Conservation (phyloP, 75 land plant species). For the Sequoiadendron giganteum region DNA sequence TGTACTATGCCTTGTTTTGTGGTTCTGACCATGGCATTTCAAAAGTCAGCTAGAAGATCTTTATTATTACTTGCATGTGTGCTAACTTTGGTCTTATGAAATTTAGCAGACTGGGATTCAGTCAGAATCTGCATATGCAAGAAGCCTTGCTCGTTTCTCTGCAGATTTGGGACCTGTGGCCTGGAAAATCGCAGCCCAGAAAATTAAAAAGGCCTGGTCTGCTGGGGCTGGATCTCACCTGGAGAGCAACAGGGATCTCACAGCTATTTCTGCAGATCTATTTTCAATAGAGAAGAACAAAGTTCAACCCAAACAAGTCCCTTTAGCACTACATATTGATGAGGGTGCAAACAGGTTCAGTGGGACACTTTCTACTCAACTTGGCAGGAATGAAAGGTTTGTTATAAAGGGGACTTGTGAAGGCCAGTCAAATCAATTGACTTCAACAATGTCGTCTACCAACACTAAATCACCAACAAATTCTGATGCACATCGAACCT, state of each 20-base stretch:
- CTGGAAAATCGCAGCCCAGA: conserved; percentile 68
- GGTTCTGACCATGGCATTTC: neutral
- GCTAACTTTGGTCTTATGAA: neutral
- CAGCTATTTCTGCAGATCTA: conserved; percentile 43
- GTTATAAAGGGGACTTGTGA: neutral
- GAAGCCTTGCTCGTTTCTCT: conserved; percentile 77
- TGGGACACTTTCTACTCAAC: neutral
- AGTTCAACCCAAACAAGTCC: neutral
- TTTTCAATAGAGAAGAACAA: conserved; percentile 17
- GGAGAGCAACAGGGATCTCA: conserved; percentile 61
- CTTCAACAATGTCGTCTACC: neutral
- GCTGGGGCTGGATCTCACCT: conserved; percentile 59
- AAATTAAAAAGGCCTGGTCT: conserved; percentile 64
- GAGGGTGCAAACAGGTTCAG: neutral
- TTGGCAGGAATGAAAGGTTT: conserved; percentile 8
- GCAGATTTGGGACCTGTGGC: conserved; percentile 67
- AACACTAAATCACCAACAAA: neutral
- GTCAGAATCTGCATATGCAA: conserved; percentile 67
- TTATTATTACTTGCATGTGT: neutral
- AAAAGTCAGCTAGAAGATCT: too few species aligned
- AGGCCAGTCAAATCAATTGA: neutral
- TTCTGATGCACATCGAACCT: neutral
- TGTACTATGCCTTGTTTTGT: conserved; percentile 7
- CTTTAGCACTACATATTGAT: neutral
- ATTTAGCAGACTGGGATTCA: conserved; percentile 45